These are phyloP conservation scores for Letharia lupina DNA, from an alignment of 495 filamentous ascomycete species.

Conservation along the genomic window DNA sequence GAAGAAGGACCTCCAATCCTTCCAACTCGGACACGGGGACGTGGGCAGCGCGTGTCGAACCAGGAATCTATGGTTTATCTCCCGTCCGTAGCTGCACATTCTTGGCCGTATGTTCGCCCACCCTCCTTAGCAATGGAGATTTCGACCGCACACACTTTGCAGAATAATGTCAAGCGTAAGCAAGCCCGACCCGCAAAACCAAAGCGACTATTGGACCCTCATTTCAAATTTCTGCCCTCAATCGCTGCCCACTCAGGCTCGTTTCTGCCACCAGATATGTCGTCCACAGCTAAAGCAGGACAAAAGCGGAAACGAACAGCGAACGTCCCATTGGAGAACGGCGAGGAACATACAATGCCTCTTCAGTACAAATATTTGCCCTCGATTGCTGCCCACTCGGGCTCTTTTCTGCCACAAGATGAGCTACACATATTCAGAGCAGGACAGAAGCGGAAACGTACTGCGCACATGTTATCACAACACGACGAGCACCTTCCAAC, in stretches of 20 bases:
- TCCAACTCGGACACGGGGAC: background rate
- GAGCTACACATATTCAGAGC: background rate
- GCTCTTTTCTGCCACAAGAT: background rate
- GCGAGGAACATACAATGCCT: background rate
- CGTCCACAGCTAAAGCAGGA: background rate
- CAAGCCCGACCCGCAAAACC: slow-evolving; percentile 1
- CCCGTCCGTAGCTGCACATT: slow-evolving; percentile 14
- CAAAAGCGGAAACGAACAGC: background rate
- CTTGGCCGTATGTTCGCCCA: slow-evolving; percentile 2
- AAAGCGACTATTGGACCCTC: background rate
- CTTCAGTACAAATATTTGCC: slow-evolving; percentile 7
- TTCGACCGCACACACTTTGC: background rate
- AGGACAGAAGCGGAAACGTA: background rate
- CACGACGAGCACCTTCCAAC: background rate
- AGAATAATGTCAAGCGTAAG: background rate
- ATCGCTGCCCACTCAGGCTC: slow-evolving; percentile 12
- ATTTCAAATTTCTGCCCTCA: background rate
- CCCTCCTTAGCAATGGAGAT: background rate
- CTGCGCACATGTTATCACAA: background rate
- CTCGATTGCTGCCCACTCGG: slow-evolving; percentile 15
- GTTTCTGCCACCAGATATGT: background rate
- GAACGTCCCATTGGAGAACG: background rate
- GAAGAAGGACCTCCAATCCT: background rate
- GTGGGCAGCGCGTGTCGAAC: background rate
- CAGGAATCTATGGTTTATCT: slow-evolving; percentile 3